Evolutionary conservation across 306 rosid genomes (phyloP), one percentile per base, ranked within the genome.

Genomic region (Quillaja saponaria): DNA sequence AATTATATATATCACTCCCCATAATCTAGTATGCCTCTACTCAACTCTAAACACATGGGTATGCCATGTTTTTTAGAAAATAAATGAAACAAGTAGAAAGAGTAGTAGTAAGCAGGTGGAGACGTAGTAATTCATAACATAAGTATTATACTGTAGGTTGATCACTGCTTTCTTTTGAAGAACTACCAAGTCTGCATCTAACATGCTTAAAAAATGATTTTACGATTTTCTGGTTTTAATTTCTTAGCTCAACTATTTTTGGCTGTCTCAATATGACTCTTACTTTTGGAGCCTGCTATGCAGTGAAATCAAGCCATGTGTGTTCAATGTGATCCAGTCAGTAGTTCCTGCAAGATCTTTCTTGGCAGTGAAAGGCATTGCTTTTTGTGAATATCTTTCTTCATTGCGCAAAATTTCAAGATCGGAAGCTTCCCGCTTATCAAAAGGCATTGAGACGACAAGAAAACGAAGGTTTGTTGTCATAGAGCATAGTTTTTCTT

Each of bases 331-430:
- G 40, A 56, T 88, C 71, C 80, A 33, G 65, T 74, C 87, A 7
- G 61, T 81, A 34, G 82, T 83, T 62, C 96, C 98, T 13, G 4
- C 81, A 31, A 84, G 80, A 81, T 76, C 66, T 25, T 55, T 64
- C 15, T 41, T 69, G 72, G 16, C 83, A 57, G 5, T 73, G 58
- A 82, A 68, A 72, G 90, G 87, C 45, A 58, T 49, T 42, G 78
- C 78, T n/a, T 81, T 64, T 64, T 66, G 39, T 37, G 98, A 92
- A 53, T 82, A 84, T 78, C 78, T 86, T 46, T 88, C 95, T 65
- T 73, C 96, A 8, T 63, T 92, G 61, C 85, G 90, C 61, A 76
- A 68, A 64, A 92, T 92, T 68, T 81, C 96, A 49, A 72, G 76
- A 69, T 77, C 80, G 18, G 98, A 88, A 74, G 74, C 80, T 62